phyloP scores from a whole-genome alignment of 2,329 filamentous ascomycete genomes.

The Penicillium sp. region DNA sequence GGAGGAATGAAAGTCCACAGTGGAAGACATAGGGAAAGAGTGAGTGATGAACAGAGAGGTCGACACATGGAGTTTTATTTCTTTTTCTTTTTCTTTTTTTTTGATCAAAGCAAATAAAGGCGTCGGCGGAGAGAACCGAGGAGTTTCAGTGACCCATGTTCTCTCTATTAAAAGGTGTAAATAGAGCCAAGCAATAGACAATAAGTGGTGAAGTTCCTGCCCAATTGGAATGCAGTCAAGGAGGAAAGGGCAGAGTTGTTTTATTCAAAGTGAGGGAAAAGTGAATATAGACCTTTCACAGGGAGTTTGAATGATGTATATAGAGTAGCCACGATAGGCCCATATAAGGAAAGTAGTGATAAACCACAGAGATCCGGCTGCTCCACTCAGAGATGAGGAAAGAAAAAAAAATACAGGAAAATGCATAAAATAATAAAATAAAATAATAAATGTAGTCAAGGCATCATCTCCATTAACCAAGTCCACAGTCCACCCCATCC shows the following conservation, averaged over 20 bases:
- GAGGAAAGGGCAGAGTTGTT: background rate
- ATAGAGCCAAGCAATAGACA: background rate
- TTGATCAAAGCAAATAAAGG: constrained; percentile 9
- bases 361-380: constrained; percentile 11
- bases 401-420: constrained; percentile 4
- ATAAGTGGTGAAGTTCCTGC: background rate
- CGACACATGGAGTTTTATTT: constrained; percentile 15
- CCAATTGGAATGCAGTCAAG: constrained; percentile 18
- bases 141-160: constrained; percentile 19
- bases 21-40: constrained; percentile 37
- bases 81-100: background rate
- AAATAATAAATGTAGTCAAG: constrained; percentile 35
- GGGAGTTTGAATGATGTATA: constrained; percentile 27
- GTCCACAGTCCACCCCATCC: constrained; percentile 27
- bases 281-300: constrained; percentile 16
- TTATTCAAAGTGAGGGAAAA: constrained; percentile 10
- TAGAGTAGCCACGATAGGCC: constrained; percentile 24
- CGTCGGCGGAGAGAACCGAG: constrained; percentile 10
- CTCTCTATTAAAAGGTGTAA: constrained; percentile 2
- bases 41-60: constrained; percentile 5
- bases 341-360: constrained; percentile 22
- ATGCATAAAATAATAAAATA: constrained; percentile 29
- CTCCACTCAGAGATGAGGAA: constrained; percentile 8
- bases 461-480: constrained; percentile 33
- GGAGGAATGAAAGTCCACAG: constrained; percentile 29